Base-by-base conservation (phyloP, 805 yeast genomes). In the Candida xyloterini region DNA sequence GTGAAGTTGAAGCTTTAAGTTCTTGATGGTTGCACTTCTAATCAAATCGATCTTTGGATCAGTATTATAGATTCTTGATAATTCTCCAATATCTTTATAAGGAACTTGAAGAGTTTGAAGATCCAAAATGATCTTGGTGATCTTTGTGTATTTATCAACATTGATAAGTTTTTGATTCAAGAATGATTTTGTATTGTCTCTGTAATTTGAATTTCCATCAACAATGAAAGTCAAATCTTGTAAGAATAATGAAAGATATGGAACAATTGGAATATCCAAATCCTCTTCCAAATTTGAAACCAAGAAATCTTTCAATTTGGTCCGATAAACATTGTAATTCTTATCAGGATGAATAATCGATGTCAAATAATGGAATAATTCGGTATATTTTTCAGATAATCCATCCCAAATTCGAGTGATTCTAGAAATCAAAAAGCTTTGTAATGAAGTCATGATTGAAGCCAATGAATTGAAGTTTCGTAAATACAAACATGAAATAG, bases 151-250 rank as follows among this genome's bases (percentile, higher is more conserved):
- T 56, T 85, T 85, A 56, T 83, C 93, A 47, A 84, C 75, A 54
- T 85, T 84, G 53, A 85, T 76, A 47, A 82, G 66, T 51, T 75
- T 76, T 52, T 76, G 78, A 46, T 71, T 71, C 52, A 77, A 65
- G 52, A 76, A 76, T 5, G 66, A 59, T 38, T 66, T 67, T 16
- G 73, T 63, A 45, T 78, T 76, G 44, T 70, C 75, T 56, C 90
- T 68, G 56, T 67, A 79, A 51, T 78, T 81, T 27, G 83, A 73
- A 55, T 84, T 84, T n/a, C 93, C 91, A 50, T 85, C 95, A 36
- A 79, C 74, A n/a, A 84, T 78, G 63, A 84, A 84, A 0, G 90
- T 84, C 52, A 85, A 67, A 60, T 85, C 95, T 60, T 83, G 93
- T 31, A 85, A 64, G 57, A 82, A 84, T 38, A 85, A 63, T 32